Evolutionary conservation across 2,329 filamentous ascomycete genomes (phyloP), one percentile per base, ranked within the genome.

Genomic region (Penicillium psychrosexuale): DNA sequence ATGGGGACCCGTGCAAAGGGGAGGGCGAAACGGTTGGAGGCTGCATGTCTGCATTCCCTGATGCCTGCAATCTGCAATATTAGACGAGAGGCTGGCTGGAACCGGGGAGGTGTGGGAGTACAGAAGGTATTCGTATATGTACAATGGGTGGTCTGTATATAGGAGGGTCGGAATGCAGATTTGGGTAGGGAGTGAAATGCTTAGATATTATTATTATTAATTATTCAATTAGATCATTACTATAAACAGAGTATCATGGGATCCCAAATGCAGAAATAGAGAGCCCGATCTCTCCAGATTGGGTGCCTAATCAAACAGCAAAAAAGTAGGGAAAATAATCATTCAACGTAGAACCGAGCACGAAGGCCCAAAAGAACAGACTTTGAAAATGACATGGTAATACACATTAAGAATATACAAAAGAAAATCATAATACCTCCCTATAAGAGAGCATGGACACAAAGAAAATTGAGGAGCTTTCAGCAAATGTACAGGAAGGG

Each of bases 391-490:
- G 37, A 55, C 59, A 40, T 65, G 56, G 55, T 64, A 57, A 64
- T 65, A 65, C 61, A 65, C 57, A 65, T 65, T 64, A 65, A 44
- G 51, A 45, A 45, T 62, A 64, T 59, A 64, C 52, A 60, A 64
- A 45, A 56, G 62, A 40, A 64, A 51, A 51, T 51, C 43, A 37
- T 50, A 37, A 45, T n/a, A 39, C 15, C 46, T 54, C 52, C 39
- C 40, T 48, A 22, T 30, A 17, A 27, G 24, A 47, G 22, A 28
- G 13, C n/a, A 48, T 40, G 38, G 45, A 61, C 31, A 52, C 22
- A 48, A 58, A 34, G 28, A 39, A 52, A 47, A 51, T 37, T 33
- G 57, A 53, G 57, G 42, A 45, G 51, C 37, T 62, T 62, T 62
- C 58, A 38, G 46, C 45, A 59, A 62, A 64, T 65, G 56, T 64